Evolutionary conservation across 2,329 filamentous ascomycete species (phyloP).

Genomic region (Neofusicoccum ribis): DNA sequence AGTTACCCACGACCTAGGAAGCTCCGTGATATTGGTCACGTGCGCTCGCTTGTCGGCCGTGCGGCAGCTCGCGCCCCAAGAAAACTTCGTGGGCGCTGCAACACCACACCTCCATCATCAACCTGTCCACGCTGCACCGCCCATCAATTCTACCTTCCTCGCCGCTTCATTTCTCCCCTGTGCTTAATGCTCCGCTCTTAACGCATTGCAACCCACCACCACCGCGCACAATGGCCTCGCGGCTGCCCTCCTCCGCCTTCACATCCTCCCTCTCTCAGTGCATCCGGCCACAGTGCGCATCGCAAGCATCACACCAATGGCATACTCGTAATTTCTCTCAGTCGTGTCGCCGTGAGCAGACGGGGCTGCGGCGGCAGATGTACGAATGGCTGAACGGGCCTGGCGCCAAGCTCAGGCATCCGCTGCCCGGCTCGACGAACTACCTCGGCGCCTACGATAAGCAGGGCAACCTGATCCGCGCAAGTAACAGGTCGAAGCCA

Average conservation of each 20-base stretch:
- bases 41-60: constrained; percentile 5
- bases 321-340: constrained; percentile 36
- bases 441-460: constrained; percentile 57
- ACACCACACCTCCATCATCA: constrained; percentile 23
- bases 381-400: constrained; percentile 61
- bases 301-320: constrained; percentile 7
- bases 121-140: constrained; percentile 5
- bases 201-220: neutral
- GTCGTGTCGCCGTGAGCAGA: constrained; percentile 41
- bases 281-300: constrained; percentile 23
- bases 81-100: constrained; percentile 15
- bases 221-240: constrained; percentile 33
- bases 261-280: constrained; percentile 28
- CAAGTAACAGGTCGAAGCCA: neutral
- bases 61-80: neutral
- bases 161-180: constrained; percentile 20
- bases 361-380: constrained; percentile 56
- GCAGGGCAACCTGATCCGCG: constrained; percentile 48
- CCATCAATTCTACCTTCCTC: constrained; percentile 14
- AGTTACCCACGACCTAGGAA: neutral
- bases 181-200: constrained; percentile 21
- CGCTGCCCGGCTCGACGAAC: constrained; percentile 53
- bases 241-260: constrained; percentile 20
- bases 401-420: constrained; percentile 50
- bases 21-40: neutral